Conservation (phyloP, 805 yeast genomes). For the Saccharomyces paradoxus region DNA sequence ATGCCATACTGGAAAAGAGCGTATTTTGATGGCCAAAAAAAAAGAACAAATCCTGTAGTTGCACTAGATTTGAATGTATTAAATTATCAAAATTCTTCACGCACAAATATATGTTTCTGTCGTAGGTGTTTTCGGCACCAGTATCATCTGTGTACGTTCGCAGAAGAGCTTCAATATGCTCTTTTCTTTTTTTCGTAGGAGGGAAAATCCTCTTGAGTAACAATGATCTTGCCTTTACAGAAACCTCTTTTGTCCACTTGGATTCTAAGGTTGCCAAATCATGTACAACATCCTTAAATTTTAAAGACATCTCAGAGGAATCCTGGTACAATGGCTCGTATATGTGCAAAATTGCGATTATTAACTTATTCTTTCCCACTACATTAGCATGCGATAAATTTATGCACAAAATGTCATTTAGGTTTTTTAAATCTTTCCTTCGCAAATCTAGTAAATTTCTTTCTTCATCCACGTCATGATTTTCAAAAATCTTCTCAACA, state of each 20-base stretch:
- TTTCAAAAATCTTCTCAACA: conserved; percentile 72
- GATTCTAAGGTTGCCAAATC: conserved; percentile 81
- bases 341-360: conserved; percentile 73
- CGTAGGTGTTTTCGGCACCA: conserved; percentile 74
- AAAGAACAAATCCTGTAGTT: conserved; percentile 90
- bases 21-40: conserved; percentile 77
- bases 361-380: conserved; percentile 83
- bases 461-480: conserved; percentile 72
- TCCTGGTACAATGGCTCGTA: conserved; percentile 75
- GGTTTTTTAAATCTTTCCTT: conserved; percentile 73
- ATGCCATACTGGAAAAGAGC: conserved; percentile 90
- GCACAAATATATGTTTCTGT: conserved; percentile 72
- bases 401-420: conserved; percentile 59
- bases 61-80: conserved; percentile 91
- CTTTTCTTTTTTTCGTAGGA: conserved; percentile 88
- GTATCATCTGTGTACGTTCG: conserved; percentile 84
- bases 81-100: conserved; percentile 76
- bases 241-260: conserved; percentile 85
- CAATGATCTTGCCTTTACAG: conserved; percentile 90
- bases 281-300: conserved; percentile 64
- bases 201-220: conserved; percentile 95
- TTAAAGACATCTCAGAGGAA: conserved; percentile 57
- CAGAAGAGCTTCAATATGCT: conserved; percentile 92
- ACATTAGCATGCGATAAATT: conserved; percentile 89
- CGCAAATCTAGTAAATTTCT: conserved; percentile 80